Evolutionary conservation across 192 early-diverging fungal genomes (phyloP), one percentile per base, ranked within the genome.

Genomic region (Lunasporangiospora selenospora): DNA sequence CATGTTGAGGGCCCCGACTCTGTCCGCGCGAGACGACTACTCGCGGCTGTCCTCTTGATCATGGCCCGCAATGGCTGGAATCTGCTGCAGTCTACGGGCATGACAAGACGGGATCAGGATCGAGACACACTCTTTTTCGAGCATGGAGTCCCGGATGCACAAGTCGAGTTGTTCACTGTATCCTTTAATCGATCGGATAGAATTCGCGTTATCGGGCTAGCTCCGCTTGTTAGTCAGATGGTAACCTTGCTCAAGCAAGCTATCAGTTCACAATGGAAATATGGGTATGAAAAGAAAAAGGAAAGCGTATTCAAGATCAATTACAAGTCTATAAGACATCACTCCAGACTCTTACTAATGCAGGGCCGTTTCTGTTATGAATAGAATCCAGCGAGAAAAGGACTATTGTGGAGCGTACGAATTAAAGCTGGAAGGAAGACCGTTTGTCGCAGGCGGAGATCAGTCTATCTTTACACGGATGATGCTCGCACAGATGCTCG

Each of bases 31-130:
- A 53, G 67, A 27, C 24, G 39, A 34, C 53, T 70, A 8, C 8
- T 70, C 21, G 41, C 39, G 12, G 42, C 16, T 1, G 24, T 70
- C 5, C 37, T 70, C n/a, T 36, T 37, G 23, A 30, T 37, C 2
- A 70, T 70, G 67, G 53, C 45, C 4, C 42, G 52, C 9, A n/a
- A 37, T 3, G 67, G 67, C 11, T 70, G 67, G 67, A 70, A 60
- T 15, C 38, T 70, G 21, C 55, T 70, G 27, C 67, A 70, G 34
- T 47, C 67, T 0, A 42, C 58, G 2, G 67, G 62, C 37, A 45
- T 70, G 16, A 53, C 50, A 32, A 59, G 56, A 51, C 48, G 62
- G 34, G 19, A 60, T 10, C 13, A 31, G 9, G 67, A 60, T 15
- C 47, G 55, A 37, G 66, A 69, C 24, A 33, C 52, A 1, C 31